Conservation (phyloP, 2,329 filamentous ascomycete species). For the Biscogniauxia sp. region DNA sequence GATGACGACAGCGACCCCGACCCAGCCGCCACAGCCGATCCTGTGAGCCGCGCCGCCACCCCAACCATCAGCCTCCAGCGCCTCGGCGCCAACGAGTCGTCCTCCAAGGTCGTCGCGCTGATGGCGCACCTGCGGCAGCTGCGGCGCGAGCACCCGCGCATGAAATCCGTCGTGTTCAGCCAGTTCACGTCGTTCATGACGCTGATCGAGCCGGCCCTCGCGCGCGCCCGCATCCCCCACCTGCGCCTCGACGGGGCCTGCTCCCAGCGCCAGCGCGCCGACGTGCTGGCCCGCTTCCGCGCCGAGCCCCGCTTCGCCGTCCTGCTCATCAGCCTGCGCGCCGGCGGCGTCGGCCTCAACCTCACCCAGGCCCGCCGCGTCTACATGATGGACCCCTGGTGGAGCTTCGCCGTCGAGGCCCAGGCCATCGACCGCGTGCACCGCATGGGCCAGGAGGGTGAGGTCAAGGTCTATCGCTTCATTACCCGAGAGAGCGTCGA, state of each 20-base stretch:
- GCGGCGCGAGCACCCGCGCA: constrained; percentile 61
- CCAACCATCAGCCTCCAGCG: constrained; percentile 60
- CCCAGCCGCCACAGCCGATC: constrained; percentile 27
- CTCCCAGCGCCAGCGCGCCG: constrained; percentile 78
- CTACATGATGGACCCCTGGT: constrained; percentile 99
- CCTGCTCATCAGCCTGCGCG: constrained; percentile 78
- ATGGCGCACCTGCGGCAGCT: constrained; percentile 71
- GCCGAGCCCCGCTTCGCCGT: constrained; percentile 63
- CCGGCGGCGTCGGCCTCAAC: constrained; percentile 92
- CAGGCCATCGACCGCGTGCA: constrained; percentile 98
- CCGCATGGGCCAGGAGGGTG: constrained; percentile 87
- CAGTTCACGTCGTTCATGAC: constrained; percentile 97
- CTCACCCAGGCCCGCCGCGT: constrained; percentile 85
- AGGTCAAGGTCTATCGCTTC: constrained; percentile 84
- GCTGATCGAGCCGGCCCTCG: constrained; percentile 80
- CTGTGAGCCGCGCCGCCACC: constrained; percentile 33
- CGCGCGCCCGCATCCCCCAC: constrained; percentile 68
- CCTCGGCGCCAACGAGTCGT: constrained; percentile 65
- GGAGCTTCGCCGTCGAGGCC: constrained; percentile 94
- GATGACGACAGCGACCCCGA: constrained; percentile 50
- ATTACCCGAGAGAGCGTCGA: constrained; percentile 90
- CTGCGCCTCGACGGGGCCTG: constrained; percentile 92
- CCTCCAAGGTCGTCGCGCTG: constrained; percentile 82
- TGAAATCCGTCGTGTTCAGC: constrained; percentile 91
- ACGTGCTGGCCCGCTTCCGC: constrained; percentile 72